Evolutionary conservation across 1,284 basidiomycete genomes (phyloP).

Genomic region (Pterulicium gracile): DNA sequence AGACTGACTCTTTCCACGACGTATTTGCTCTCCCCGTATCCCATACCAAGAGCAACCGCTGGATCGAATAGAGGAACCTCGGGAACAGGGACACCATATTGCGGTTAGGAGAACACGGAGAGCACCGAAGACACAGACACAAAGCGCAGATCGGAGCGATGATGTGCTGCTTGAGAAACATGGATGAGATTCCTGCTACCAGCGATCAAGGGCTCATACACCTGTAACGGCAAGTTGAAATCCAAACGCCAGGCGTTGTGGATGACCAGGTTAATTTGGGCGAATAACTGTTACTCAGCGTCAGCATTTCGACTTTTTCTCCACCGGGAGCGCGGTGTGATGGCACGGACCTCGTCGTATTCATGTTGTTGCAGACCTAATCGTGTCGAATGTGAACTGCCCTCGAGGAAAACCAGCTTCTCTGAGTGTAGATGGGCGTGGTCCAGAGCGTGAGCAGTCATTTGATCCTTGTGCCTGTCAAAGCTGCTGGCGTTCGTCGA

Average conservation of each 20-base stretch:
- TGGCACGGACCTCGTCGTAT: slow-evolving; percentile 13
- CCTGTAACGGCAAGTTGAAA: slow-evolving; percentile 24
- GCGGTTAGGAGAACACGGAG: slow-evolving; percentile 22
- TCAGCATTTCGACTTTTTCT: too few species aligned
- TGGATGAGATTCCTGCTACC: slow-evolving; percentile 23
- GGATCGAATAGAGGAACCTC: slow-evolving; percentile 15
- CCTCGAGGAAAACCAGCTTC: slow-evolving; percentile 17
- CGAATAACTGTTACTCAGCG: too few species aligned
- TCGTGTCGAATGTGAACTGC: slow-evolving; percentile 10
- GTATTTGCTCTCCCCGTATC: slow-evolving; percentile 22
- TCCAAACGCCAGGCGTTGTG: slow-evolving; percentile 32
- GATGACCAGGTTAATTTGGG: slow-evolving; percentile 20
- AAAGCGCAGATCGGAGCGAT: slow-evolving; percentile 16
- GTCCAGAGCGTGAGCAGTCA: slow-evolving; percentile 19
- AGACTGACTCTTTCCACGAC: slow-evolving; percentile 23
- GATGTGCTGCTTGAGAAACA: slow-evolving; percentile 13
- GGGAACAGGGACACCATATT: slow-evolving; percentile 14
- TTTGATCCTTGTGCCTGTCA: slow-evolving; percentile 17
- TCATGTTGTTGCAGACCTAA: slow-evolving; percentile 7
- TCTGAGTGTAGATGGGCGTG: slow-evolving; percentile 11
- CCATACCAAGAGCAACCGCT: slow-evolving; percentile 16
- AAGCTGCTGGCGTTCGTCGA: slow-evolving; percentile 6
- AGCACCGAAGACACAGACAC: slow-evolving; percentile 22
- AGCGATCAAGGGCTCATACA: slow-evolving; percentile 24
- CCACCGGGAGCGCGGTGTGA: too few species aligned